phyloP scores from a whole-genome alignment of 2,329 filamentous ascomycete genomes.

The Myriosclerotinia curreyana region DNA sequence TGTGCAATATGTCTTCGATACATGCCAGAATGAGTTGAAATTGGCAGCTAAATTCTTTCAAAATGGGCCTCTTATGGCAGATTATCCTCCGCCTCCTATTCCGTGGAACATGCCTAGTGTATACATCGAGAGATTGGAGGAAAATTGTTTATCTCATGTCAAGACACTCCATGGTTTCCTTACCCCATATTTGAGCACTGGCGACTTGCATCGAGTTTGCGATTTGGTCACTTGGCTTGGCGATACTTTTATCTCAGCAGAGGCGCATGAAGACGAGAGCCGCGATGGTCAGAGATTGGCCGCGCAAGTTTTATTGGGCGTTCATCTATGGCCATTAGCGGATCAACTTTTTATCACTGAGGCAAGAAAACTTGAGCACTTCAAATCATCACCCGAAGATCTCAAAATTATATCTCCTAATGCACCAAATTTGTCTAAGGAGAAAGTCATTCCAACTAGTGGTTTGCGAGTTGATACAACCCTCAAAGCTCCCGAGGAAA shows the following conservation, averaged over 20 bases:
- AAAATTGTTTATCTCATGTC: constrained; percentile 35
- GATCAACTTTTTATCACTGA: constrained; percentile 37
- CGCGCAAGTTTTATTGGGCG: constrained; percentile 34
- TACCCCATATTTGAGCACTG: constrained; percentile 33
- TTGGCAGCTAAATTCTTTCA: constrained; percentile 36
- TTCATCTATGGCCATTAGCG: constrained; percentile 37
- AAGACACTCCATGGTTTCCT: constrained; percentile 35
- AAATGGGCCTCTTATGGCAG: constrained; percentile 33
- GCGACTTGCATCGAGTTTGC: constrained; percentile 34
- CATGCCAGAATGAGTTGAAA: constrained; percentile 38
- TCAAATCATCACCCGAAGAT: constrained; percentile 35
- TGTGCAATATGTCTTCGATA: constrained; percentile 37
- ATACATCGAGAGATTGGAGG: constrained; percentile 35
- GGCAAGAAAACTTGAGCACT: constrained; percentile 36
- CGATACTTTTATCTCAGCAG: constrained; percentile 34
- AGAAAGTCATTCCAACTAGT: constrained; percentile 9
- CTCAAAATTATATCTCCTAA: constrained; percentile 25
- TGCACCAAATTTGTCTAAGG: not conserved
- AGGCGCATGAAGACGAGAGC: constrained; percentile 34
- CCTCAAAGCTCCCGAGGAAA: constrained; percentile 47
- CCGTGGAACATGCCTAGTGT: constrained; percentile 33
- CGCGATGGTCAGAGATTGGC: constrained; percentile 31
- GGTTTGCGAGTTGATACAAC: constrained; percentile 21
- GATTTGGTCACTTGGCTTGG: constrained; percentile 38
- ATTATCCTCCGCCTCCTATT: constrained; percentile 26